Percentiles rank a stretch among this genome's conserved stretches.
These are phyloP conservation scores for Corynascus novoguineensis DNA, from an alignment of 495 filamentous ascomycete genomes.

Conservation along the genomic window DNA sequence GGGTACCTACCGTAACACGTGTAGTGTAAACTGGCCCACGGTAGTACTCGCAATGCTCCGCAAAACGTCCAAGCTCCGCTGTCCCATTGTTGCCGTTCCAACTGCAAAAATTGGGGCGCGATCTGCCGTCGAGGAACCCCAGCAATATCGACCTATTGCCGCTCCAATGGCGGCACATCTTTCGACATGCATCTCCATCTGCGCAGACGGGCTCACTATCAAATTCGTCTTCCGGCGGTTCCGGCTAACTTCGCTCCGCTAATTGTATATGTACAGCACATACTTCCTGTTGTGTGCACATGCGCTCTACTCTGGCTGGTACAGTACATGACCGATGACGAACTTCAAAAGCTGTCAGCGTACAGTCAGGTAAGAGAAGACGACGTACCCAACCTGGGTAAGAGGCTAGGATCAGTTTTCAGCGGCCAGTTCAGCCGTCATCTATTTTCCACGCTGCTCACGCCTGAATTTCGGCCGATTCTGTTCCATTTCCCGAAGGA, in stretches of 20 bases:
- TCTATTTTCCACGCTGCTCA: not conserved
- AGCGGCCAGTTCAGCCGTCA: not conserved
- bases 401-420: no score
- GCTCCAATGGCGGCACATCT: constrained; percentile 12
- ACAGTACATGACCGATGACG: no score
- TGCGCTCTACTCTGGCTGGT: no score
- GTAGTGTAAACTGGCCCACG: no score
- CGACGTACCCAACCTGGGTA: no score
- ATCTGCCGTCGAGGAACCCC: not conserved
- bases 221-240: not conserved
- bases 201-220: constrained; percentile 1
- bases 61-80: no score
- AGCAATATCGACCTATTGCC: constrained; percentile 13
- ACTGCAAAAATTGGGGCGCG: not conserved
- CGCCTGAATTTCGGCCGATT: not conserved
- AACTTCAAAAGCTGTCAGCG: no score
- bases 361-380: no score
- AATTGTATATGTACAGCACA: no score
- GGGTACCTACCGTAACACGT: no score
- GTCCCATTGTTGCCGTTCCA: not conserved
- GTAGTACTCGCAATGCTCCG: no score
- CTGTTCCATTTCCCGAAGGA: not conserved
- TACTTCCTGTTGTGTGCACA: no score
- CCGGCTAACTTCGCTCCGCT: not conserved
- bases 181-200: not conserved